A percentile compares a stretch with the other conserved stretches of the same genome.
These are phyloP conservation scores for Blastocystis sp. DNA, from an alignment of 352 stramenopile genomes.

Conservation along the genomic window DNA sequence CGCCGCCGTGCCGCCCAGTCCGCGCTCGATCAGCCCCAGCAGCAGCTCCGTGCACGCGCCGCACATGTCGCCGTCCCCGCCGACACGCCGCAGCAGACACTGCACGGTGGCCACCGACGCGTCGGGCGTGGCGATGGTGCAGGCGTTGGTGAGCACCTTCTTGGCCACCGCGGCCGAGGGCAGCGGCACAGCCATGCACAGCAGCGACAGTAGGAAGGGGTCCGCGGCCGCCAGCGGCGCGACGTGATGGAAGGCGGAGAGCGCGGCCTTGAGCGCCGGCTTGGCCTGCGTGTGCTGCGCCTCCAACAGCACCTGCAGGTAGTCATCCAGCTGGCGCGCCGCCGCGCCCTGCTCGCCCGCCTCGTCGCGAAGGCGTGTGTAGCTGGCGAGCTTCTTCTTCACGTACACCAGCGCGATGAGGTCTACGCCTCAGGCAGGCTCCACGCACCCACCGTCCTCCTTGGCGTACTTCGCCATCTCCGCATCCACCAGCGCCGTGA, in stretches of 20 bases:
- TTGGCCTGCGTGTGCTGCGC: neutral
- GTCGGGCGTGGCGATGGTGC: neutral
- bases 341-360: neutral
- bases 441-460: neutral
- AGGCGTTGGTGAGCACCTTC: slow-evolving; percentile 10
- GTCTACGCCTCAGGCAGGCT: neutral
- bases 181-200: slow-evolving; percentile 12
- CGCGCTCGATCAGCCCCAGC: neutral
- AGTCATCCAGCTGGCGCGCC: neutral
- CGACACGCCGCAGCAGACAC: neutral
- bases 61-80: neutral
- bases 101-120: neutral
- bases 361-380: neutral
- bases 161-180: neutral
- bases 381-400: neutral
- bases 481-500: neutral
- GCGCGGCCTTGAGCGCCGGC: neutral
- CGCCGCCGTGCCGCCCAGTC: neutral
- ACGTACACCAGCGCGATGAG: neutral
- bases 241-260: slow-evolving; percentile 33
- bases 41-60: neutral
- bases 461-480: neutral
- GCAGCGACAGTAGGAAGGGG: slow-evolving; percentile 12
- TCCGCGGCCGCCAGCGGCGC: neutral
- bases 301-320: neutral